Percentiles rank a stretch among this genome's conserved stretches.
phyloP scores from a whole-genome alignment of 2,329 filamentous ascomycete species.

The Verticillium nonalfalfae region DNA sequence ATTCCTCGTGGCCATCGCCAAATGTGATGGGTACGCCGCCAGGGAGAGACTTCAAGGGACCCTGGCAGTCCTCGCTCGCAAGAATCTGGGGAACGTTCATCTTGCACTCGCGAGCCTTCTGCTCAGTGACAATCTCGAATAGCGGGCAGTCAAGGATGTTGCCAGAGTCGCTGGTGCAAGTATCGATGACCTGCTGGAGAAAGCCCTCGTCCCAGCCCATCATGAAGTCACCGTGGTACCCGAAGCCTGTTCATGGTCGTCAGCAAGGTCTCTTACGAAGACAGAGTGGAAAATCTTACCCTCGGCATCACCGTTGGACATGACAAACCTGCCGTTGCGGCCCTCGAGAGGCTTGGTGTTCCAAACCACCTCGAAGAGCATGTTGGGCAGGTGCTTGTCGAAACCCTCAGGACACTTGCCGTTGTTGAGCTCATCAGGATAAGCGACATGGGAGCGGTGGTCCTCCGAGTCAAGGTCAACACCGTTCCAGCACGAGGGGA shows the following conservation, averaged over 20 bases:
- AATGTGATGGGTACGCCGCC: conserved; percentile 48
- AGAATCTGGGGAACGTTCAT: conserved; percentile 53
- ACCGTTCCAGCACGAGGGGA: conserved; percentile 86
- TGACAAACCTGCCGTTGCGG: conserved; percentile 61
- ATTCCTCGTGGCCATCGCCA: conserved; percentile 16
- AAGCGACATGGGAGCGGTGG: conserved; percentile 66
- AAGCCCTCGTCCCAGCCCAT: conserved; percentile 67
- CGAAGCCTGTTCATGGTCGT: conserved; percentile 45
- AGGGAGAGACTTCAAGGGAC: conserved; percentile 55
- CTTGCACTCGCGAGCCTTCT: conserved; percentile 51
- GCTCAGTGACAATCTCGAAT: conserved; percentile 64
- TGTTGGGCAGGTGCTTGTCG: conserved; percentile 60
- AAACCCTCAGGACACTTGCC: conserved; percentile 69
- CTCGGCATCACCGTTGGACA: conserved; percentile 72
- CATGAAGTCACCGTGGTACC: conserved; percentile 77
- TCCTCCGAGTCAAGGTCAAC: conserved; percentile 48
- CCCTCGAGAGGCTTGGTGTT: conserved; percentile 60
- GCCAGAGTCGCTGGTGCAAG: conserved; percentile 68
- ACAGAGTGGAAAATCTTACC: conserved; percentile 35
- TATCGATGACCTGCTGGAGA: conserved; percentile 65
- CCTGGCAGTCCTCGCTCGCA: conserved; percentile 50
- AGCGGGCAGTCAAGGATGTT: conserved; percentile 66
- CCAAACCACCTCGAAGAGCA: conserved; percentile 87
- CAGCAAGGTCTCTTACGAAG: conserved; percentile 4
- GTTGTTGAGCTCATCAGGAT: conserved; percentile 68